Evolutionary conservation across 768 basidiomycete genomes (phyloP), one percentile per base, ranked within the genome.

Genomic region (Daedaleopsis sinensis): DNA sequence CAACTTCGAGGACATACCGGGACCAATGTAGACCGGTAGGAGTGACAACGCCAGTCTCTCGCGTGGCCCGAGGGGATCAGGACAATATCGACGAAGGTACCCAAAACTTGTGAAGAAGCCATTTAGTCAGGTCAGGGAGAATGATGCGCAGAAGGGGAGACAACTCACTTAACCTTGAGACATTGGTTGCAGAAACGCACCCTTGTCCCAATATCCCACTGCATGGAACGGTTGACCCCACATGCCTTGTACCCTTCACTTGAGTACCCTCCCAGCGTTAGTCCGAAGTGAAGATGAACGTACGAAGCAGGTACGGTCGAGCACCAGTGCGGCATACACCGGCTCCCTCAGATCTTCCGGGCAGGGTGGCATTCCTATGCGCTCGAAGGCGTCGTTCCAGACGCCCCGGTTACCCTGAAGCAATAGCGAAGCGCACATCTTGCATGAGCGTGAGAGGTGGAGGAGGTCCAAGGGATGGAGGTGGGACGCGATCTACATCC

Each of bases 341-440:
- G 57, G 57, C 37, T 42, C 57, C 35, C 37, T 51, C 57, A 58
- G 49, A 38, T 44, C 48, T 13, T 39, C 46, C 38, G 57, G 57
- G 18, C 57, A 58, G 5, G 48, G 15, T 19, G 57, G 57, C 3
- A 58, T 21, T 16, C 38, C 57, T 4, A 56, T 24, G 44, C 12
- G 39, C 10, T 18, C 3, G 18, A 42, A 42, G 10, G 39, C 39
- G 39, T 42, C 39, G 39, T 42, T 18, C 39, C 39, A 42, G 10
- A 42, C 39, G 18, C 39, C 39, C 11, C 39, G 39, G 39, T 42
- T 42, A 18, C 39, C 13, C 10, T 42, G 11, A 42, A 42, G 18
- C 39, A 42, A 11, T 5, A 42, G 3, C 13, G 39, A 42, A 3
- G 13, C 13, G 39, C 11, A 42, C 39, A 12, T 13, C 39, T 42